Base-by-base conservation (phyloP, 768 basidiomycete species). In the Hortiboletus flavorubellus region DNA sequence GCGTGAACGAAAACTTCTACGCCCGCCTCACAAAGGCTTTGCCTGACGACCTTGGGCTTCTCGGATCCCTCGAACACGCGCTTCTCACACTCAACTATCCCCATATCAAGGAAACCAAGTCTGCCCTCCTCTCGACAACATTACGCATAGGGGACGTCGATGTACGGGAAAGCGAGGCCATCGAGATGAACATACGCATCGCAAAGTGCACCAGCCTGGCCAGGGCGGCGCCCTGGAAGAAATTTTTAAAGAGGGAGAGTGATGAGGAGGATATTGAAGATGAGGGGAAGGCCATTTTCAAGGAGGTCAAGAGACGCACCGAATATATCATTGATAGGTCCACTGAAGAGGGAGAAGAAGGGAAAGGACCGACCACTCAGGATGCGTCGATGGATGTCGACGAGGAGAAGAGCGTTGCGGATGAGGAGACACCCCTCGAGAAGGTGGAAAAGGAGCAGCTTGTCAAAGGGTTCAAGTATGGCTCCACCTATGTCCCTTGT, bases 401-500 rank as follows among this genome's bases (percentile, higher is more conserved):
- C 35, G 69, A 72, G 41, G 72, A 70, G 23, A 67, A 73, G 21
- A 74, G 73, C 5, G 66, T 66, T 15, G 54, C 62, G 8, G 73
- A 71, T 12, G 67, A 70, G 16, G 74, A 73, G 23, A 68, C 75
- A 71, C 68, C 67, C 15, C 53, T 76, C 26, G 78, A 82, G 63
- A 81, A 79, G 56, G 81, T 91, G 7, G 86, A 90, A 66, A 88
- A 87, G 70, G 88, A 91, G 61, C 80, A 93, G 37, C 82, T 94
- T 8, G 76, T 91, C 23, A 75, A 78, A 59, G 93, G 91, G 2
- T 95, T 89, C 76, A 89, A 90, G 72, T 96, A 97, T 64, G 95
- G 95, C 18, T 80, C 91, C 2, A 88, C 90, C 1, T 94, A 92
- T 70, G 88, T 84, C 3, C 92, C 91, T 1, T 87, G 87, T 70